Base-by-base conservation (phyloP, 495 filamentous ascomycete species). In the Hypoxylon crocopeplum region DNA sequence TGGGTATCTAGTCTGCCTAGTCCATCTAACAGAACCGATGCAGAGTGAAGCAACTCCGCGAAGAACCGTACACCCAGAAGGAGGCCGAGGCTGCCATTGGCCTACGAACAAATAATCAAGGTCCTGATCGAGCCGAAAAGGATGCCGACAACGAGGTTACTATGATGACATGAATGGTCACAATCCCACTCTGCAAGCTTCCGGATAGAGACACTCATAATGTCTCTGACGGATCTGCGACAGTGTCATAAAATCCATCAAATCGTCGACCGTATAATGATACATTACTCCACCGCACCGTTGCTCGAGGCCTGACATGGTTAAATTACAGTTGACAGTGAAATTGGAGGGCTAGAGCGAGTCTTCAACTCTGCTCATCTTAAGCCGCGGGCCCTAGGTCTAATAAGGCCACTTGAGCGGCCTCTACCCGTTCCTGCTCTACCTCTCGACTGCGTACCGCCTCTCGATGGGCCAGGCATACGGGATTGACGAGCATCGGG, bases 31-130 rank as follows among this genome's bases (percentile, higher is more conserved):
- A 59, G 1, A 34, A 5, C 21, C 29, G 34, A 46, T 48, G 34
- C 55, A 95, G 93, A 75, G 67, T 95, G 24, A 86, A 87, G 55
- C 77, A 87, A 51, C 75, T 98, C 49, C 80, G 81, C 36, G 91
- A 93, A 67, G 88, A 90, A 62, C 88, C 92, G 29, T 93, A 94
- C 74, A 85, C 86, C 3, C 92, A 96, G 64, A 88, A 90, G 67
- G 85, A 92, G 62, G 91, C 93, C 20, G 88, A 94, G 56, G 89
- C 88, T 37, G 93, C 90, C 0, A 78, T 88, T 5, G 90, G 92
- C 30, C 72, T 92, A 29, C 69, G 77, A 29, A 84, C 82, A 17
- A 87, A 89, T 62, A 90, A 89, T 71, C 38, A 61, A 39, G 58
- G 53, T 12, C 64, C 69, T 57, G n/a, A 50, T 24, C 46, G 22